Percentiles rank a stretch among this genome's conserved stretches.
Conservation (phyloP, 805 yeast species). For the Lipomyces orientalis region DNA sequence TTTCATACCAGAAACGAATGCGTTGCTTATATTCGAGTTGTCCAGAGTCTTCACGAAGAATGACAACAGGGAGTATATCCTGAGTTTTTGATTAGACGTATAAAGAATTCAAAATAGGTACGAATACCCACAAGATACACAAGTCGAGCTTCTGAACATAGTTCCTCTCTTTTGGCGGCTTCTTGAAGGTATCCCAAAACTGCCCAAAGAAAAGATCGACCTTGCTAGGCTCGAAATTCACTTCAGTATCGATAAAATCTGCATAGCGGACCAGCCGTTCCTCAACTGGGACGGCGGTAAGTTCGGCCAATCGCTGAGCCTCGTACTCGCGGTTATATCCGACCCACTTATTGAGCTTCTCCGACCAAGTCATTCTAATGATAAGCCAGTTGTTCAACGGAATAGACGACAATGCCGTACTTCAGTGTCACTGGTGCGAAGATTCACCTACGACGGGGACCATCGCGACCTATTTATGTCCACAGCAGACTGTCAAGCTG, state of each 20-base stretch:
- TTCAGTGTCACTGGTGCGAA: not conserved
- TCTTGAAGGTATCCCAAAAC: slow-evolving; percentile 18
- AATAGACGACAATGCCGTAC: slow-evolving; percentile 34
- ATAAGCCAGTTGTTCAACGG: slow-evolving; percentile 50
- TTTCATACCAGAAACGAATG: slow-evolving; percentile 69
- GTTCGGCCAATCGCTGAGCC: not conserved
- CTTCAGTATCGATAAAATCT: slow-evolving; percentile 8
- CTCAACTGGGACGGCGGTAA: not conserved
- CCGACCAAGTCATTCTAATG: not conserved
- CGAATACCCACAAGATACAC: slow-evolving; percentile 7
- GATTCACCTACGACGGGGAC: no score
- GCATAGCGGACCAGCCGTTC: slow-evolving; percentile 4
- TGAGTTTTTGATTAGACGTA: slow-evolving; percentile 1
- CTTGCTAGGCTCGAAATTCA: not conserved
- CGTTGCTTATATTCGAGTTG: slow-evolving; percentile 62
- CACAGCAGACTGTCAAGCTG: not conserved
- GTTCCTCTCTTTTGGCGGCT: slow-evolving; percentile 9
- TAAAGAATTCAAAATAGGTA: slow-evolving; percentile 3
- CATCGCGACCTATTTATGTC: not conserved
- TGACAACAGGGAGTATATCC: slow-evolving; percentile 35
- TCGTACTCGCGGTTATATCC: slow-evolving; percentile 7
- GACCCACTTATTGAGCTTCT: not conserved
- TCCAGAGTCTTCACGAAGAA: slow-evolving; percentile 61
- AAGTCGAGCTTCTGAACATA: slow-evolving; percentile 20
- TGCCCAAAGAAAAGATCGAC: slow-evolving; percentile 3